phyloP scores from a whole-genome alignment of 2,329 filamentous ascomycete genomes.

The Karstenula rhodostoma region DNA sequence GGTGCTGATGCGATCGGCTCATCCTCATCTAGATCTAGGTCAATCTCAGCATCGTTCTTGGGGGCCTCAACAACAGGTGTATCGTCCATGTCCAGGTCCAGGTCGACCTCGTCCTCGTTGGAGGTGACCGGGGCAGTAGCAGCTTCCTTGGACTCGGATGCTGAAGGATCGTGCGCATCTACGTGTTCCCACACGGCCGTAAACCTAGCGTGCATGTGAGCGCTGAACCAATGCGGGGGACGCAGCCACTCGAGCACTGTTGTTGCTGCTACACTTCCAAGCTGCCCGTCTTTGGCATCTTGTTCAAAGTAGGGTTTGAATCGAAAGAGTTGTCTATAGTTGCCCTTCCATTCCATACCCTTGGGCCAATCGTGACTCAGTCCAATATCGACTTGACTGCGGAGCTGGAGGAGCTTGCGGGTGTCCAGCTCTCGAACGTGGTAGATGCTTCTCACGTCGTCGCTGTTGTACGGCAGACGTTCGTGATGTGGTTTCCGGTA shows the following conservation, averaged over 20 bases:
- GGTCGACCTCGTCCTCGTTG: slow-evolving; percentile 69
- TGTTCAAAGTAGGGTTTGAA: slow-evolving; percentile 77
- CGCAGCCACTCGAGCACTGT: slow-evolving; percentile 82
- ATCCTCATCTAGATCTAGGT: slow-evolving; percentile 54
- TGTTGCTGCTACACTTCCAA: slow-evolving; percentile 83
- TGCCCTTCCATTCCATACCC: slow-evolving; percentile 79
- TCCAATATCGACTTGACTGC: slow-evolving; percentile 89
- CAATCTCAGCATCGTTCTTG: slow-evolving; percentile 37
- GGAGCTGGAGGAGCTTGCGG: slow-evolving; percentile 84
- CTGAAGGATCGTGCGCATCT: slow-evolving; percentile 36
- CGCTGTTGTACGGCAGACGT: slow-evolving; percentile 80
- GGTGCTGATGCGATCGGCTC: slow-evolving; percentile 18
- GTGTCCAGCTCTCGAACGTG: slow-evolving; percentile 89
- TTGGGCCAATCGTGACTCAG: slow-evolving; percentile 97
- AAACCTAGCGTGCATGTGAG: slow-evolving; percentile 91
- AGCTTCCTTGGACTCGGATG: slow-evolving; percentile 23
- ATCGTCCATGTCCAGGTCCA: slow-evolving; percentile 65
- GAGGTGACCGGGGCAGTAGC: slow-evolving; percentile 28
- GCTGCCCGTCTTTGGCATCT: slow-evolving; percentile 76
- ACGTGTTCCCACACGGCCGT: slow-evolving; percentile 67
- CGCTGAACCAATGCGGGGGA: slow-evolving; percentile 87
- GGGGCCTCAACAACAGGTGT: slow-evolving; percentile 41
- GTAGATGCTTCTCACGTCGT: slow-evolving; percentile 83
- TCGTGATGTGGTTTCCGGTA: slow-evolving; percentile 86
- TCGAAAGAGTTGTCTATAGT: slow-evolving; percentile 72